These are phyloP conservation scores for Capsaspora owczarzaki DNA, from an alignment of 78 protist species.

Conservation along the genomic window DNA sequence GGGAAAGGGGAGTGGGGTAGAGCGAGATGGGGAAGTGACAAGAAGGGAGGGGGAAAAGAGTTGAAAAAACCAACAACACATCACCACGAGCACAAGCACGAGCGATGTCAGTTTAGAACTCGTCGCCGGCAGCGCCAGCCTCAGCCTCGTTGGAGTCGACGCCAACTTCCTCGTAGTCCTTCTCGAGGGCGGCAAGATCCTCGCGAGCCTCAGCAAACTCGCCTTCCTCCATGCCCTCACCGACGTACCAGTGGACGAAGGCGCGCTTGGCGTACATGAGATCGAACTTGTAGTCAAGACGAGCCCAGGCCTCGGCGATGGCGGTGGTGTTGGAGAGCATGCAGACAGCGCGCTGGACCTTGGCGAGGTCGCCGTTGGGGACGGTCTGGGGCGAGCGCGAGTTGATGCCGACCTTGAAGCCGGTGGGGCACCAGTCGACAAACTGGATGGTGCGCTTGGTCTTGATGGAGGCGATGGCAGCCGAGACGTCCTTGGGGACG, in stretches of 20 bases:
- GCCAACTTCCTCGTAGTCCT: conserved; percentile 91
- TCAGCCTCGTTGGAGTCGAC: conserved; percentile 67
- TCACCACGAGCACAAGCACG: too few relatives aligned
- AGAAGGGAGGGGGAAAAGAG: too few relatives aligned
- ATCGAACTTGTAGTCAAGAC: conserved; percentile 90
- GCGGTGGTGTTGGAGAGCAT: conserved; percentile 95
- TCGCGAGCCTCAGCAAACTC: conserved; percentile 96
- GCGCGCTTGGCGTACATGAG: conserved; percentile 98
- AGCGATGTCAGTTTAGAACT: too few relatives aligned
- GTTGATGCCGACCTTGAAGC: conserved; percentile 95
- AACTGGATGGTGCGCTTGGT: conserved; percentile 94
- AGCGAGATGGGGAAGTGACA: too few relatives aligned
- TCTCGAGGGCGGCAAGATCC: conserved; percentile 57
- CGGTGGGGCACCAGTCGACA: conserved; percentile 98
- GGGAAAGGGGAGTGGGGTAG: too few relatives aligned
- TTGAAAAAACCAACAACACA: too few relatives aligned
- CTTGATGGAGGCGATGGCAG: conserved; percentile 94
- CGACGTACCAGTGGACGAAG: conserved; percentile 98
- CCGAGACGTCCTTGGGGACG: conserved; percentile 97
- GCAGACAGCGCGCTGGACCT: conserved; percentile 92
- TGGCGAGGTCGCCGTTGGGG: conserved; percentile 96
- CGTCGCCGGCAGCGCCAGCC: conserved; percentile 50
- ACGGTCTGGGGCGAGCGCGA: conserved; percentile 92
- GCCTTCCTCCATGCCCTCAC: conserved; percentile 99
- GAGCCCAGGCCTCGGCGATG: conserved; percentile 91